Base-by-base conservation (phyloP, 2,329 filamentous ascomycete genomes). In the Zymoseptoria crescenta region DNA sequence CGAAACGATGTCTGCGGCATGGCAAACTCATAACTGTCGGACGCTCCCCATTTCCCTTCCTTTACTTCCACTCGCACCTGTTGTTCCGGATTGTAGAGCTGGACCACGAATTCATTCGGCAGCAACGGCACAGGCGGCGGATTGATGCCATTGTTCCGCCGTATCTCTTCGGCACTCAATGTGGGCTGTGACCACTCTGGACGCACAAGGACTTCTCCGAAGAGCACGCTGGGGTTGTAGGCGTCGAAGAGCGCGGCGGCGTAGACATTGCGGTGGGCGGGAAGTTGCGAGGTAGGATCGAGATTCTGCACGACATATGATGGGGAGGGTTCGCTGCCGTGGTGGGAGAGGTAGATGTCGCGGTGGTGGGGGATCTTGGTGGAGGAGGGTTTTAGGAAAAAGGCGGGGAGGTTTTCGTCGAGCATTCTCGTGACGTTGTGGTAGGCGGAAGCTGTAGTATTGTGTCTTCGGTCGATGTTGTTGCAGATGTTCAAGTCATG, bases 1-100 rank as follows among this genome's bases (percentile, higher is more conserved):
- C 88, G 84, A 73, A 99, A 99, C 27, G 87, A 88, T 60, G 86
- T 86, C 70, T 92, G 85, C 0, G 94, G 94, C 75, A 99, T 86
- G 73, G 93, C 89, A 74, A 99, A 97, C 64, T 94, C 90, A 87
- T 93, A 99, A 56, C 84, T 83, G 56, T 91, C 85, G 13, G 85
- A 86, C 61, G 85, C 87, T 62, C 87, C 91, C 87, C 91, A 96
- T 61, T 87, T 86, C 35, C 88, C 87, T 49, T 86, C 81, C 66
- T 88, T 84, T 68, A 86, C 83, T 67, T 82, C 85, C 41, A 97
- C 82, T 0, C 79, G 68, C 20, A 97, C 79, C 67, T 88, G 82
- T 74, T 94, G 91, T 72, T 97, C 93, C 0, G 94, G 94, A 72
- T 96, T 94, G 79, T 96, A 97, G 2, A 99, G 85, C 68, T 93